phyloP scores from a whole-genome alignment of 441 rosid species.

The Heliophila coronopifolia region DNA sequence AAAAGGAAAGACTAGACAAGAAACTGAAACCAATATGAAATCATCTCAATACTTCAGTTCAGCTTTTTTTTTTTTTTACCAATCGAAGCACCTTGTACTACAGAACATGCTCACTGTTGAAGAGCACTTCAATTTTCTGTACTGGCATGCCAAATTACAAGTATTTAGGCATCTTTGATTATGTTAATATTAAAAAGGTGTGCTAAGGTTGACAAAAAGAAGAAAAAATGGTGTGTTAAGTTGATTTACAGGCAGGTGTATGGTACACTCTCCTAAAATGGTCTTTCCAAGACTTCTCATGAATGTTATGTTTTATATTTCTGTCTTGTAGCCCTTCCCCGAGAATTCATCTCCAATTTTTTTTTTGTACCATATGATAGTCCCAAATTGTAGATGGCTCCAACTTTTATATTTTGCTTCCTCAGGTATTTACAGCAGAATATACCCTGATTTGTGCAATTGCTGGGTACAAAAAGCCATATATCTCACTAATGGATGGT shows the following conservation, averaged over 20 bases:
- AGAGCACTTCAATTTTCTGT: background rate
- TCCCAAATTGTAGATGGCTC: background rate
- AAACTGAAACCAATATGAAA: background rate
- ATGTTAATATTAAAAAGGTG: background rate
- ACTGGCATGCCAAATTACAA: background rate
- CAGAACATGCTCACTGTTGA: background rate
- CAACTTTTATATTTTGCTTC: slow-evolving; percentile 2
- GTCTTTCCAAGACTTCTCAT: background rate
- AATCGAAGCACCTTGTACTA: background rate
- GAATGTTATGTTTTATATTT: background rate
- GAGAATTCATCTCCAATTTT: background rate
- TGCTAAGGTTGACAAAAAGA: too few species aligned
- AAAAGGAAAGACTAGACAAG: background rate
- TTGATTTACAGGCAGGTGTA: background rate
- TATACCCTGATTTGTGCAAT: slow-evolving; percentile 84
- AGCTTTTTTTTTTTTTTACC: background rate
- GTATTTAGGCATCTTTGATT: background rate
- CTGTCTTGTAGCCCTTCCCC: background rate
- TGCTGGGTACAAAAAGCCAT: slow-evolving; percentile 79
- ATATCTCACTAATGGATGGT: slow-evolving; percentile 84
- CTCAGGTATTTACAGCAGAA: slow-evolving; percentile 79
- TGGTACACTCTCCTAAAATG: background rate
- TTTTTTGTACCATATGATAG: background rate
- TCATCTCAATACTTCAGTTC: background rate
- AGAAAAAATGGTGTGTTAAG: background rate